These are phyloP conservation scores for Sisymbrium irio DNA, from an alignment of 345 rosid species.

Conservation along the genomic window DNA sequence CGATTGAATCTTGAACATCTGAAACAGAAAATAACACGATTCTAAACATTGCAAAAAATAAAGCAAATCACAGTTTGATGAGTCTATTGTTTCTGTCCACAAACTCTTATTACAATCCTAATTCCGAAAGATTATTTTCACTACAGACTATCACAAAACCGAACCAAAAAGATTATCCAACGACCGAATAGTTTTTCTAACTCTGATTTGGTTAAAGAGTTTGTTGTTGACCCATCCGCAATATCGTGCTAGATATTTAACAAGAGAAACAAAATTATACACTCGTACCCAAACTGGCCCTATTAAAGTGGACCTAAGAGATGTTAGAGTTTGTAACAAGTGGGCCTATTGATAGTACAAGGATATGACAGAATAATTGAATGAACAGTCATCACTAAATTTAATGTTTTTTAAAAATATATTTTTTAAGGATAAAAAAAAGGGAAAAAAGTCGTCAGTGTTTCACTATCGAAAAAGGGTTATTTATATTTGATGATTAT, in stretches of 20 bases:
- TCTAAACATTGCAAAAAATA: too few relatives aligned
- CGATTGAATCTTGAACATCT: slow-evolving; percentile 39
- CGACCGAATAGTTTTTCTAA: too few relatives aligned
- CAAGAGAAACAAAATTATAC: not conserved
- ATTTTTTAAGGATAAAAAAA: not conserved
- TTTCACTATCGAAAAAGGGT: slow-evolving; percentile 7
- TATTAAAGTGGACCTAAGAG: slow-evolving; percentile 14
- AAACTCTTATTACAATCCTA: not conserved
- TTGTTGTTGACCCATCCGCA: too few relatives aligned
- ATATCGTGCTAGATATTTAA: not conserved
- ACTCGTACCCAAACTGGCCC: not conserved
- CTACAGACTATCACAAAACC: not conserved
- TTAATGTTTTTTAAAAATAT: not conserved
- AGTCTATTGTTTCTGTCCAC: not conserved
- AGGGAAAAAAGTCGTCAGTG: slow-evolving; percentile 1
- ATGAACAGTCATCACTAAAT: slow-evolving; percentile 17
- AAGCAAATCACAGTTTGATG: not conserved
- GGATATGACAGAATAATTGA: slow-evolving; percentile 22
- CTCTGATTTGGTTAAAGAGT: too few relatives aligned
- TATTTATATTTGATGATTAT: slow-evolving; percentile 30
- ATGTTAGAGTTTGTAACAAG: not conserved
- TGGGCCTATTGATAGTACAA: slow-evolving; percentile 13
- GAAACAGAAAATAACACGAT: too few relatives aligned
- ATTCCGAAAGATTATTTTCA: not conserved
- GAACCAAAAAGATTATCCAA: too few relatives aligned